These are phyloP conservation scores for Physcomitrellopsis africana DNA, from an alignment of 225 moss, liverwort and hornwort species.

Conservation along the genomic window DNA sequence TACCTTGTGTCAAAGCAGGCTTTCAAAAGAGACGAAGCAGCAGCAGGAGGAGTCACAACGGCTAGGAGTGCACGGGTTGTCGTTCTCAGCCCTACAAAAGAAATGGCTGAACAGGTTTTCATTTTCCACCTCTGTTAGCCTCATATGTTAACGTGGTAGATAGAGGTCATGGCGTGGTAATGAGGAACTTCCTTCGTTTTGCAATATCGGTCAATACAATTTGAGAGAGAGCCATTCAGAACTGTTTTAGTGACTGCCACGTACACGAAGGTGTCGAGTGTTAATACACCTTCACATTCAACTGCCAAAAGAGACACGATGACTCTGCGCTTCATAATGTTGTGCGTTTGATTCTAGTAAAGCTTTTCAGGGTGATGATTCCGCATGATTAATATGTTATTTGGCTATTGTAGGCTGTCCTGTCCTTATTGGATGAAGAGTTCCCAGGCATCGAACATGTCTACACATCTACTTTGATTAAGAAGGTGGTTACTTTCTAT, in stretches of 20 bases:
- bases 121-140: neutral
- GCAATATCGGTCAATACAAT: slow-evolving; percentile 80
- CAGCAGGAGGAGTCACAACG: slow-evolving; percentile 76
- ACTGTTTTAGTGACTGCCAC: slow-evolving; percentile 92
- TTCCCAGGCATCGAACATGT: slow-evolving; percentile 94
- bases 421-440: slow-evolving; percentile 87
- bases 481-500: slow-evolving; percentile 88
- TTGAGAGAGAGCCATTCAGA: slow-evolving; percentile 76
- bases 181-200: slow-evolving; percentile 87
- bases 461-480: slow-evolving; percentile 92
- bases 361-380: neutral
- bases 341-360: neutral
- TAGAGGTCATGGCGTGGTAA: slow-evolving; percentile 85
- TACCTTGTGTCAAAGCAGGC: slow-evolving; percentile 50
- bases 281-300: too few relatives aligned
- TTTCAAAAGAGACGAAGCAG: slow-evolving; percentile 79
- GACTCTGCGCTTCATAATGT: neutral
- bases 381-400: slow-evolving; percentile 1
- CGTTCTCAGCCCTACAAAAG: slow-evolving; percentile 92
- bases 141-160: slow-evolving; percentile 76
- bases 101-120: slow-evolving; percentile 92
- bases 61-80: slow-evolving; percentile 83
- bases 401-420: slow-evolving; percentile 65
- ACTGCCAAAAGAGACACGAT: neutral
- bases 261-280: slow-evolving; percentile 71